phyloP scores from a whole-genome alignment of 768 basidiomycete genomes.

The Auriculariales sp. region DNA sequence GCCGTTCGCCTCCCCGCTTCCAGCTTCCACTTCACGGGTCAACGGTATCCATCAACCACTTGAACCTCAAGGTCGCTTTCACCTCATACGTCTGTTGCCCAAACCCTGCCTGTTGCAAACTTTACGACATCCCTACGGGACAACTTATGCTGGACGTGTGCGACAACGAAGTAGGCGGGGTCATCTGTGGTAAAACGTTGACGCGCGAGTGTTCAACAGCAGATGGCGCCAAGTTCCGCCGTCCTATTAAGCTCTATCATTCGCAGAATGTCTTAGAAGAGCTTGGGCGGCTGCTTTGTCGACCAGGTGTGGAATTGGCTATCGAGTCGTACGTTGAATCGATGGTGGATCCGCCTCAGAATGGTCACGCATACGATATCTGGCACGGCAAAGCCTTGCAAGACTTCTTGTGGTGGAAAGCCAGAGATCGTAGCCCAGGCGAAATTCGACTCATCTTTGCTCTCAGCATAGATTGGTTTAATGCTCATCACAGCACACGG shows the following conservation, averaged over 20 bases:
- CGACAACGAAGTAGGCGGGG: not conserved
- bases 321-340: not conserved
- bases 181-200: not conserved
- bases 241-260: not conserved
- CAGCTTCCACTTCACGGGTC: too few relatives aligned
- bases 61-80: too few relatives aligned
- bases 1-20: too few relatives aligned
- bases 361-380: not conserved
- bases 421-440: not conserved
- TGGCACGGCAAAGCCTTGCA: not conserved
- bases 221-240: not conserved
- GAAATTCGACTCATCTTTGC: not conserved
- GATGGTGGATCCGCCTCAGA: not conserved
- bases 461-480: not conserved
- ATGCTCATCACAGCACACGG: not conserved
- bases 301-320: not conserved
- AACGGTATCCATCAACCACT: too few relatives aligned
- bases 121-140: not conserved
- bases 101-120: not conserved
- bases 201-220: not conserved
- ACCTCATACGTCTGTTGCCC: not conserved
- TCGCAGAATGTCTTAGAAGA: not conserved
- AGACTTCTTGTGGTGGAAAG: not conserved
- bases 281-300: not conserved
- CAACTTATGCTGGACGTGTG: not conserved